Percentiles rank a stretch among this genome's conserved stretches.
Conservation (phyloP, 257 asterid genomes). For the Verbascum thapsus region DNA sequence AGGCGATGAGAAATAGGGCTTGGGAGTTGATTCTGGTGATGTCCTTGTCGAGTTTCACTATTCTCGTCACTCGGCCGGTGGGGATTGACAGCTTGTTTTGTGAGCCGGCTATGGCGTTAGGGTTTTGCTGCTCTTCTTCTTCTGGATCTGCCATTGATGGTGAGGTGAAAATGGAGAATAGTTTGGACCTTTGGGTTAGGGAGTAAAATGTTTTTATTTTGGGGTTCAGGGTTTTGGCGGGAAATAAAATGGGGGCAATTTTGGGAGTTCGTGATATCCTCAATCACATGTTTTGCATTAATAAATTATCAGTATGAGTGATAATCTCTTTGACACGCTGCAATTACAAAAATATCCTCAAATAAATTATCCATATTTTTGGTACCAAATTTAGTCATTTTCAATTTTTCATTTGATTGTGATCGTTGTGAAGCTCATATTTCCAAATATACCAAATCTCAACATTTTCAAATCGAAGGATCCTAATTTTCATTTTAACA, state of each 20-base stretch:
- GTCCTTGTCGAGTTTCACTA: constrained; percentile 81
- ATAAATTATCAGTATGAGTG: no score
- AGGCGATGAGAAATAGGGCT: constrained; percentile 68
- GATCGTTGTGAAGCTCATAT: no score
- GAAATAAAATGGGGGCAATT: constrained; percentile 7
- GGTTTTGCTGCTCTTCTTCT: constrained; percentile 39
- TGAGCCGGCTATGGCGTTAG: constrained; percentile 26
- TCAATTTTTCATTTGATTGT: no score
- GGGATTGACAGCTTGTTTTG: constrained; percentile 71
- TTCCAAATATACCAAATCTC: no score
- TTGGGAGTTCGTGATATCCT: no score
- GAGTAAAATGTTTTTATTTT: not conserved
- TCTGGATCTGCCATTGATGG: constrained; percentile 44
- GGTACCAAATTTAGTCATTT: no score
- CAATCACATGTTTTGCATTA: no score
- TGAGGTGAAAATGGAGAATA: not conserved
- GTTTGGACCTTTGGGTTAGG: not conserved
- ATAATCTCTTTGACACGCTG: no score
- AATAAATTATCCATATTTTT: no score
- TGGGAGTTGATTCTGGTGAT: constrained; percentile 75
- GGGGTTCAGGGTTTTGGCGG: constrained; percentile 29
- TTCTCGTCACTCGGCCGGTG: constrained; percentile 65
- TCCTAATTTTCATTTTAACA: no score
- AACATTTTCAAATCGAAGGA: no score
- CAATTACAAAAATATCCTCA: no score